Evolutionary conservation across 2,329 filamentous ascomycete genomes (phyloP).

Genomic region (Trichophyton mentagrophytes): DNA sequence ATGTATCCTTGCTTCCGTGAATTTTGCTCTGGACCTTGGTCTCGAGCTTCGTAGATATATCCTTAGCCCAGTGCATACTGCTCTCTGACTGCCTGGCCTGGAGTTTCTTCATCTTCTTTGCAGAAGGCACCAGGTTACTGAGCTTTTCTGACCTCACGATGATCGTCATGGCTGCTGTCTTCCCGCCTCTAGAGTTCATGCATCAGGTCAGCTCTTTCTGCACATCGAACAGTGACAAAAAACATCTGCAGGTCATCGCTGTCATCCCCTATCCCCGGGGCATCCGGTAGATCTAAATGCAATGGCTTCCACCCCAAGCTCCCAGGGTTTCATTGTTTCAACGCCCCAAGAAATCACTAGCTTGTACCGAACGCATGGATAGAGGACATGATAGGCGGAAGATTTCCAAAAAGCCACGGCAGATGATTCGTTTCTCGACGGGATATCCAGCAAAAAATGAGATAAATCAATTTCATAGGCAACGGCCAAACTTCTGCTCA

Average conservation of each 20-base stretch:
- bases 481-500: background rate
- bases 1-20: background rate
- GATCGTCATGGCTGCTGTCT: slow-evolving; percentile 1
- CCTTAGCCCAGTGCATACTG: background rate
- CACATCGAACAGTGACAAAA: background rate
- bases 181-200: background rate
- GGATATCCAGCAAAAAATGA: background rate
- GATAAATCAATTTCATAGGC: background rate
- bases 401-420: background rate
- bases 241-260: background rate
- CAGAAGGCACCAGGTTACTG: background rate
- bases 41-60: background rate
- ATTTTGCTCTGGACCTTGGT: background rate
- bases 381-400: background rate
- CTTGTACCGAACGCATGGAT: background rate
- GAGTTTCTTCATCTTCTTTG: slow-evolving; percentile 3
- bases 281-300: background rate
- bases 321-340: background rate
- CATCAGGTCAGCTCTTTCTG: background rate
- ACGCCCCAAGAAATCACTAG: background rate
- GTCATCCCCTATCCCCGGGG: background rate
- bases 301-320: background rate
- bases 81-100: background rate
- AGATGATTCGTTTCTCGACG: background rate
- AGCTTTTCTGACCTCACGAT: background rate